Conservation (phyloP, 2,329 filamentous ascomycete genomes). For the Stagonosporopsis chrysanthemi region DNA sequence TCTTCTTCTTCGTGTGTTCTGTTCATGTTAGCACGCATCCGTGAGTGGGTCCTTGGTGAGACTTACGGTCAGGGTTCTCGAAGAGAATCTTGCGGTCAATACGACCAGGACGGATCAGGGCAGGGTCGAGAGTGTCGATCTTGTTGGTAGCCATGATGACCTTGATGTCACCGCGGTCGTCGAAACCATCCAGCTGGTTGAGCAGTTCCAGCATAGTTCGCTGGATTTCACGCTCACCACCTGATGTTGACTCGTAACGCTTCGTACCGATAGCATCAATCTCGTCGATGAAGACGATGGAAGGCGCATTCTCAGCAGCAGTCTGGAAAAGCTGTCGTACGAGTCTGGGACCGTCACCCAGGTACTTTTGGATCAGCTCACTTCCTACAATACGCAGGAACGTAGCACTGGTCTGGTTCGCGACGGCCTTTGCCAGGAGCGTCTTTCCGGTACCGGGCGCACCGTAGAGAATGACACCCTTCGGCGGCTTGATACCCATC, state of each 20-base stretch:
- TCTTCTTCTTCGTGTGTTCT: constrained; percentile 96
- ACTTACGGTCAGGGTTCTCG: constrained; percentile 73
- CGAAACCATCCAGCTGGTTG: constrained; percentile 98
- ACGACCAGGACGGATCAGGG: constrained; percentile 93
- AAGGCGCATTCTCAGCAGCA: constrained; percentile 92
- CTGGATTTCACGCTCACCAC: constrained; percentile 96
- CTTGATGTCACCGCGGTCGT: constrained; percentile 98
- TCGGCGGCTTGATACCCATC: constrained; percentile 99
- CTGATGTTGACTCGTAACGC: constrained; percentile 96
- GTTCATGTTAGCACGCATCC: constrained; percentile 63
- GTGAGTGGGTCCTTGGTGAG: not conserved
- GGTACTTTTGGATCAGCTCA: constrained; percentile 97
- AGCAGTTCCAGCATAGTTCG: constrained; percentile 98
- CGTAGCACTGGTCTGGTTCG: constrained; percentile 98
- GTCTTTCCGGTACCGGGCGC: constrained; percentile 97
- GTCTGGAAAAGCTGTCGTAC: constrained; percentile 97
- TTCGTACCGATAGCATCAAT: constrained; percentile 99
- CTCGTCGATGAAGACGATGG: constrained; percentile 99
- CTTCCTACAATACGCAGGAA: constrained; percentile 97
- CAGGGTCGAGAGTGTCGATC: constrained; percentile 96
- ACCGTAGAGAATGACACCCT: constrained; percentile 98
- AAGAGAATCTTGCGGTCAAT: constrained; percentile 97
- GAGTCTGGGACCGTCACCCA: constrained; percentile 92
- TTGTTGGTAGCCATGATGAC: constrained; percentile 99
- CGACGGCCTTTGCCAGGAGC: constrained; percentile 92